These are phyloP conservation scores for Nemania abortiva DNA, from an alignment of 2,329 filamentous ascomycete species.

Conservation along the genomic window DNA sequence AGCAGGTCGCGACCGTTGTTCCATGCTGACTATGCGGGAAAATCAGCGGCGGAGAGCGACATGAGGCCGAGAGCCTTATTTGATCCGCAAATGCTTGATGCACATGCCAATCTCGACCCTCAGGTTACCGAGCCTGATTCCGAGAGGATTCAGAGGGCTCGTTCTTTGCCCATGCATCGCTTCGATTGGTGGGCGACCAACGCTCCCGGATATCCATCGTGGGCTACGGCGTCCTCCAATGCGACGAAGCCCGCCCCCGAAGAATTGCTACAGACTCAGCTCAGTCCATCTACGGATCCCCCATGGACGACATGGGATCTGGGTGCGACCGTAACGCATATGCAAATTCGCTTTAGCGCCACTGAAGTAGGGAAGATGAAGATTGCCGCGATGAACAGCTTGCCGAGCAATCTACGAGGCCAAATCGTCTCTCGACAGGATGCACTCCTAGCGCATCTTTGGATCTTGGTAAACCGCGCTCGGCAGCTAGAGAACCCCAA, in stretches of 20 bases:
- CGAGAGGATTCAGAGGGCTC: slow-evolving; percentile 48
- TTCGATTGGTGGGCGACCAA: slow-evolving; percentile 61
- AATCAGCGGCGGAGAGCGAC: background rate
- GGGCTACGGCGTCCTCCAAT: slow-evolving; percentile 43
- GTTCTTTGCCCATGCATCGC: slow-evolving; percentile 58
- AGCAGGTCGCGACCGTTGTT: slow-evolving; percentile 45
- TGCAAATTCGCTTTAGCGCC: slow-evolving; percentile 55
- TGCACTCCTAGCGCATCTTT: slow-evolving; percentile 60
- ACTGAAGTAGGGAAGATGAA: slow-evolving; percentile 54
- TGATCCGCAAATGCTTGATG: slow-evolving; percentile 56
- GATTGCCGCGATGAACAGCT: slow-evolving; percentile 32
- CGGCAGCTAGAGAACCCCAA: slow-evolving; percentile 46
- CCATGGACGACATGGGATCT: slow-evolving; percentile 60
- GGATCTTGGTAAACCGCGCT: slow-evolving; percentile 58
- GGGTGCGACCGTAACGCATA: slow-evolving; percentile 49
- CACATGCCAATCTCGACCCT: slow-evolving; percentile 47
- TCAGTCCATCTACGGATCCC: slow-evolving; percentile 51
- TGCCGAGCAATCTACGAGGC: slow-evolving; percentile 32
- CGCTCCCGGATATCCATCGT: slow-evolving; percentile 50
- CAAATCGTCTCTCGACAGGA: slow-evolving; percentile 56
- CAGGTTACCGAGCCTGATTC: slow-evolving; percentile 44
- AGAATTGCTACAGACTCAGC: slow-evolving; percentile 34
- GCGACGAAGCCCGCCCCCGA: slow-evolving; percentile 47
- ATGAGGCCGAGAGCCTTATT: slow-evolving; percentile 49
- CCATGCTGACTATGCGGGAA: background rate